phyloP scores from a whole-genome alignment of 2,329 filamentous ascomycete genomes.

The Fonsecaea nubica region DNA sequence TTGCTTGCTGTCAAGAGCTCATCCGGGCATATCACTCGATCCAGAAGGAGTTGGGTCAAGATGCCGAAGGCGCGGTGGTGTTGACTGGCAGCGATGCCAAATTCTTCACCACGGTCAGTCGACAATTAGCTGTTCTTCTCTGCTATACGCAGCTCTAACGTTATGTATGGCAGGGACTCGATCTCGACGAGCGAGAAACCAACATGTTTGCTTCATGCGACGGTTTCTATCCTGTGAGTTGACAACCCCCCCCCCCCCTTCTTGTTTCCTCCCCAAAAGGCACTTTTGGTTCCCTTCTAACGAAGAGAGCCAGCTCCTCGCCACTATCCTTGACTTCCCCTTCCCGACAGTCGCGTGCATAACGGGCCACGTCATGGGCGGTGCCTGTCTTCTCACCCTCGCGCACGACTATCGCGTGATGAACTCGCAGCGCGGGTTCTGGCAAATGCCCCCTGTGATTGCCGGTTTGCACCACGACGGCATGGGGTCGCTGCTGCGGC shows the following conservation, averaged over 20 bases:
- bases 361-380: constrained; percentile 57
- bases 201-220: constrained; percentile 63
- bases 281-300: constrained; percentile 1
- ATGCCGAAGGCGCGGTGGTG: constrained; percentile 59
- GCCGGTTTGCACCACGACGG: constrained; percentile 62
- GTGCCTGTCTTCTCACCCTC: constrained; percentile 55
- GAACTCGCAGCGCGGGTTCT: constrained; percentile 54
- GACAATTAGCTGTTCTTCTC: neutral
- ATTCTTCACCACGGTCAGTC: constrained; percentile 46
- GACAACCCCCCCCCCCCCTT: constrained; percentile 38
- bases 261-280: neutral
- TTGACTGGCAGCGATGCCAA: constrained; percentile 55
- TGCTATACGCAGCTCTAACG: neutral
- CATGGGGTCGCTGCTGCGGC: constrained; percentile 58
- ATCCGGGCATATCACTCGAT: constrained; percentile 57
- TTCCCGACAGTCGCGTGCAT: constrained; percentile 56
- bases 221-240: constrained; percentile 61
- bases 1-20: constrained; percentile 59
- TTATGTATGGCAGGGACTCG: constrained; percentile 44
- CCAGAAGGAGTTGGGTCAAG: constrained; percentile 49
- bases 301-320: constrained; percentile 16
- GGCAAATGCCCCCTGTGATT: constrained; percentile 60
- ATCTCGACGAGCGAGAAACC: constrained; percentile 54
- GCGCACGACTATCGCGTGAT: constrained; percentile 56
- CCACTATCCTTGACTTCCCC: constrained; percentile 53